A percentile compares a stretch with the other conserved stretches of the same genome.
These are phyloP conservation scores for Tephrocybe sp. DNA, from an alignment of 768 basidiomycete genomes.

Conservation along the genomic window DNA sequence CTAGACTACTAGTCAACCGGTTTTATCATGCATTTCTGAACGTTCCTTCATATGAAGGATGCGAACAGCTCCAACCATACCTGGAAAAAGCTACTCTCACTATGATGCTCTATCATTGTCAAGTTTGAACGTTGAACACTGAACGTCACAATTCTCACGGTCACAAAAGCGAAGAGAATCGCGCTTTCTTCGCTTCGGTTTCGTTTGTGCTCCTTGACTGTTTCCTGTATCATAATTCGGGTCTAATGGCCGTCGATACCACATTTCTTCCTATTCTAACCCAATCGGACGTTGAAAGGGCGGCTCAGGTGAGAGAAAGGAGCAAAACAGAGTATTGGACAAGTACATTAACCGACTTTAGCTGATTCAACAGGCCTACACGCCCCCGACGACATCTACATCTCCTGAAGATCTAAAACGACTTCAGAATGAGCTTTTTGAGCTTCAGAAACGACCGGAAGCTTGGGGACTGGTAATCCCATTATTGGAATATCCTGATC, in stretches of 20 bases:
- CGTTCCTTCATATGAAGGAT: too few species aligned
- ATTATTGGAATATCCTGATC: slow-evolving; percentile 67
- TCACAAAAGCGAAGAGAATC: neutral
- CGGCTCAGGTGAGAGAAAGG: slow-evolving; percentile 52
- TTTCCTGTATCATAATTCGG: slow-evolving; percentile 2
- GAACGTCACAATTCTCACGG: neutral
- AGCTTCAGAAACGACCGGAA: slow-evolving; percentile 72
- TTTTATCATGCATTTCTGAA: too few species aligned
- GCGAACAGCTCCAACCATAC: too few species aligned
- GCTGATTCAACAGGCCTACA: slow-evolving; percentile 72
- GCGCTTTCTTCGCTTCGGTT: too few species aligned
- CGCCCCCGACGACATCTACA: slow-evolving; percentile 44
- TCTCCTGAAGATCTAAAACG: slow-evolving; percentile 61
- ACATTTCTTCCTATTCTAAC: slow-evolving; percentile 55
- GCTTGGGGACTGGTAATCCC: slow-evolving; percentile 87
- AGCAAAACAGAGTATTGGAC: slow-evolving; percentile 1
- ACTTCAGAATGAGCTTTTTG: slow-evolving; percentile 71
- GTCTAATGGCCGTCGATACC: slow-evolving; percentile 27
- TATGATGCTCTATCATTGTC: too few species aligned
- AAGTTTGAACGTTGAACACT: too few species aligned
- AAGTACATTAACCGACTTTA: slow-evolving; percentile 24
- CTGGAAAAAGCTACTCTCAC: too few species aligned
- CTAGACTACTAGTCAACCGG: too few species aligned
- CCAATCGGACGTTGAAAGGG: slow-evolving; percentile 54
- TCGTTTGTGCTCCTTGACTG: neutral